Evolutionary conservation across 2,329 filamentous ascomycete species (phyloP), one percentile per base, ranked within the genome.

Genomic region (Didymella lethalis): DNA sequence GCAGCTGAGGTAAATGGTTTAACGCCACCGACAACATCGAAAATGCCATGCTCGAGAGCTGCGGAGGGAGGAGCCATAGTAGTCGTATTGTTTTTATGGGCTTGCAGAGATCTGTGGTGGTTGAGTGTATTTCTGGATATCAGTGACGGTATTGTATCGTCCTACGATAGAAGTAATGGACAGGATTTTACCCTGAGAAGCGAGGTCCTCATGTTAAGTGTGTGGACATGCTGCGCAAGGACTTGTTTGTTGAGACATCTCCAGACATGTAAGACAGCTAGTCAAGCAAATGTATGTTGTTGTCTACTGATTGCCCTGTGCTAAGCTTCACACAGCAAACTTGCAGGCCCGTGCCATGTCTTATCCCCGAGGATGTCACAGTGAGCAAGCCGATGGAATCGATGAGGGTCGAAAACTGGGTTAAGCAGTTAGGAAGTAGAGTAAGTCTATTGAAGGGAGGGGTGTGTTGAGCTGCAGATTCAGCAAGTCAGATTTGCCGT

Each of bases 311-410:
- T 25, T 5, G 45, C 14, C 18, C 55, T 28, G 45, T 54, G 45
- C 49, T 49, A 11, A 45, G 44, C 44, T 18, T n/a, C 46, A 23
- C 7, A 25, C 16, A 49, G 49, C 45, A 58, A 54, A 54, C 55
- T 20, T 48, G 7, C 5, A 16, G 49, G 38, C 26, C 40, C 25
- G 45, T 49, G 31, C 40, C 7, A 23, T 53, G 23, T 58, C 44
- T 52, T 53, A 31, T 18, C 16, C 32, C n/a, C 34, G 18, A 38
- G 2, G 16, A 38, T 18, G 34, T 38, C 34, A n/a, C 34, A 18
- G 34, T 7, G 7, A 18, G 34, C 14, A 8, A 38, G 34, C 7
- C 8, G 34, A 38, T 38, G 34, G n/a, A 8, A 18, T 18, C 2
- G 14, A 38, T 7, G 34, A 3, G 16, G 14, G 16, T 18, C n/a